Base-by-base conservation (phyloP, 2,329 filamentous ascomycete genomes). In the Stachybotrys chartarum region DNA sequence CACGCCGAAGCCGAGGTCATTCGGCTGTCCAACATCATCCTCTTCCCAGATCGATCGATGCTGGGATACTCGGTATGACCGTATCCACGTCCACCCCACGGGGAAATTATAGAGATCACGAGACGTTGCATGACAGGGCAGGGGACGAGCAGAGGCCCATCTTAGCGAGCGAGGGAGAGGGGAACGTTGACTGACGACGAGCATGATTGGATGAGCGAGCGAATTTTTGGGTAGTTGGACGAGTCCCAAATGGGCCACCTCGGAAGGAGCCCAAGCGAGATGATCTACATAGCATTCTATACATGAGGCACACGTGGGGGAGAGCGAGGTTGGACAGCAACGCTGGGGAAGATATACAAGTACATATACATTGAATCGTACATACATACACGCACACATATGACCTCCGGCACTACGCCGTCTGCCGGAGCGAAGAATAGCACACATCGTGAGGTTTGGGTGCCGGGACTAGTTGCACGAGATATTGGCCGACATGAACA, bases 1-100 rank as follows among this genome's bases (percentile, higher is more conserved):
- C 66, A 72, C 30, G 76, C 76, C 3, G 78, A 82, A 66, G 73
- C 75, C 3, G 79, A 82, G 62, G 76, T 82, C 1, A 74, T 81
- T 12, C 68, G 77, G 44, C 68, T 82, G 44, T 79, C 79, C 24
- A 83, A 82, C 62, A 80, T 80, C 54, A 82, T 83, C 53, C 66
- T 82, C 31, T 82, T 82, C 59, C 79, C 79, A 3, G 78, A 81
- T 57, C 69, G 73, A 16, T 79, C 64, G 6, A 70, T 69, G 68
- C 55, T 66, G 55, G 66, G 65, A 7, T 68, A 66, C 52, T 68
- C 63, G 1, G 65, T 68, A 24, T 68, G 31, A 57, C 24, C 16
- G 8, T 10, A 3, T 10, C 35, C 35, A 42, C 35, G 5, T 42
- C 35, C 35, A 10, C 35, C 35, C 35, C 35, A 14, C 14, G 35